Percentiles rank a stretch among this genome's conserved stretches.
Conservation (phyloP, 768 basidiomycete genomes). For the Leccinum arenicola region DNA sequence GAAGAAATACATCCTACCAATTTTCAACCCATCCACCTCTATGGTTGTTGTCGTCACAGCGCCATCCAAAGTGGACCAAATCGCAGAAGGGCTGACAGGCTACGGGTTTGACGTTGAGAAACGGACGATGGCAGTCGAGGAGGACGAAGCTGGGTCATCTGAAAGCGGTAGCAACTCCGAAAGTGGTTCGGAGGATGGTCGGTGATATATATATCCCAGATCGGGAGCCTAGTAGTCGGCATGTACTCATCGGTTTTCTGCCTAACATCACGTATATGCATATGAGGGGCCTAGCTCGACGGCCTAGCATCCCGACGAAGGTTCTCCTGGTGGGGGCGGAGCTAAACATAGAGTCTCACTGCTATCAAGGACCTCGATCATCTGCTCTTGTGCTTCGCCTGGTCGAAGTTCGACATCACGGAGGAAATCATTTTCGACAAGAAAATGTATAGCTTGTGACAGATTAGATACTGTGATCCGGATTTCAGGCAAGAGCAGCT, state of each 20-base stretch:
- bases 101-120: conserved; percentile 81
- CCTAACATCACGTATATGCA: neutral
- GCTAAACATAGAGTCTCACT: conserved; percentile 6
- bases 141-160: conserved; percentile 43
- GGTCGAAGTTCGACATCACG: conserved; percentile 74
- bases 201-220: conserved; percentile 6
- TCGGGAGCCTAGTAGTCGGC: neutral
- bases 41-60: conserved; percentile 82
- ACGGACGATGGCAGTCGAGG: conserved; percentile 61
- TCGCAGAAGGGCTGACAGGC: conserved; percentile 56
- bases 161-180: conserved; percentile 34
- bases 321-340: neutral
- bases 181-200: conserved; percentile 22
- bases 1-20: conserved; percentile 72
- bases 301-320: neutral
- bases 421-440: conserved; percentile 88
- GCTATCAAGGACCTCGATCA: conserved; percentile 57
- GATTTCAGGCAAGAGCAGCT: conserved; percentile 86
- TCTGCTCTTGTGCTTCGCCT: conserved; percentile 65
- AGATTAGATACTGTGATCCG: conserved; percentile 86
- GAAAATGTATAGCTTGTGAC: conserved; percentile 87
- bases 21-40: conserved; percentile 77
- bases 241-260: neutral
- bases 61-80: conserved; percentile 73
- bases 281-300: neutral